A percentile compares a stretch with the other conserved stretches of the same genome.
These are phyloP conservation scores for Beauveria pseudobassiana DNA, from an alignment of 2,329 filamentous ascomycete species.

Conservation along the genomic window DNA sequence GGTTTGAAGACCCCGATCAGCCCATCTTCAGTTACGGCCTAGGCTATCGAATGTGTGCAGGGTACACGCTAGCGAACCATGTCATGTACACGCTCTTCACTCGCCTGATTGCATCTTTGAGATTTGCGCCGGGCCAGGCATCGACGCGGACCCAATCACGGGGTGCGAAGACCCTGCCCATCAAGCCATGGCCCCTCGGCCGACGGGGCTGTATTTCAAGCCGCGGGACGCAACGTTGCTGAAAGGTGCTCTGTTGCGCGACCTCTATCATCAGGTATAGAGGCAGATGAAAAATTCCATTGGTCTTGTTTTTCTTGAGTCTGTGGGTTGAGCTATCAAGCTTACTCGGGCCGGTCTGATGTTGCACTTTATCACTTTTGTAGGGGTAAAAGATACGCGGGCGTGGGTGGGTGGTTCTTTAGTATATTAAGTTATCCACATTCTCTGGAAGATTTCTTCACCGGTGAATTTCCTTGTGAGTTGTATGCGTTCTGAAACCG, in stretches of 20 bases:
- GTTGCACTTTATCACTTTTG: not conserved
- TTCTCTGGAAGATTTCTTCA: not conserved
- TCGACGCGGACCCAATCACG: not conserved
- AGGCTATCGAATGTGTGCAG: conserved; percentile 7
- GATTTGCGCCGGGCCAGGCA: not conserved
- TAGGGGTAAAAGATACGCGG: not conserved
- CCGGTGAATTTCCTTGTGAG: no score
- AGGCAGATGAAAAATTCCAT: not conserved
- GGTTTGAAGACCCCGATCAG: conserved; percentile 5
- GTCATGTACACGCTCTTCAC: conserved; percentile 3
- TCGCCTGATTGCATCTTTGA: not conserved
- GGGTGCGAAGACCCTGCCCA: not conserved
- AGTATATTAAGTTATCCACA: not conserved
- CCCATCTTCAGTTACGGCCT: conserved; percentile 9
- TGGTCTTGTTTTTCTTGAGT: not conserved
- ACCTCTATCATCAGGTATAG: not conserved
- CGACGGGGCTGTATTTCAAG: conserved; percentile 1
- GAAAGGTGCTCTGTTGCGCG: not conserved
- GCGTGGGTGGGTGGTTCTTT: not conserved
- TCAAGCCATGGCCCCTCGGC: conserved; percentile 5
- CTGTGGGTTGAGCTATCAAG: not conserved
- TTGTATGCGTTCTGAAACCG: no score
- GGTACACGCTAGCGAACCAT: conserved; percentile 6
- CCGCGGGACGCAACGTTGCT: not conserved
- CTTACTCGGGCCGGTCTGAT: not conserved